Evolutionary conservation across 164 flowering plant species (phyloP).

Genomic region (Nymphaea colorata): DNA sequence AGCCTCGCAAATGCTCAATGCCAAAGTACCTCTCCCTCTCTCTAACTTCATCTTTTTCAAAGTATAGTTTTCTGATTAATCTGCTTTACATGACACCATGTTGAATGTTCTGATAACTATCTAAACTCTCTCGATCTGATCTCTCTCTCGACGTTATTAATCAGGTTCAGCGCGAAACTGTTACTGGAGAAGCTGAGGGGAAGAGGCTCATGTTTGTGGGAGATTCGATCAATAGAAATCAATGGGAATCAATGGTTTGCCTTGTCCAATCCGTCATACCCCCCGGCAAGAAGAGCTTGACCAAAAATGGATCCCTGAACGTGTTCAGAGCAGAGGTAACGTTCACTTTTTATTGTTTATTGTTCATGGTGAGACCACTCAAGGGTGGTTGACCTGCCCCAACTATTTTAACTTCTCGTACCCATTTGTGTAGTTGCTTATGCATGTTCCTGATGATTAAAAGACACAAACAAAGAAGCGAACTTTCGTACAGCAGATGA

Average conservation of each 20-base stretch:
- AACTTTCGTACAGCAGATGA: no score
- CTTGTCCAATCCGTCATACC: constrained; percentile 72
- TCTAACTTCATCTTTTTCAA: background rate
- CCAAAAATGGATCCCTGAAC: constrained; percentile 62
- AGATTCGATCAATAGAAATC: constrained; percentile 90
- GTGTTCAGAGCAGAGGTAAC: constrained; percentile 71
- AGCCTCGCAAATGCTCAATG: constrained; percentile 72
- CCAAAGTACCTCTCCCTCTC: constrained; percentile 22
- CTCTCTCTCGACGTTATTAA: no score
- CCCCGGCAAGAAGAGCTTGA: constrained; percentile 59
- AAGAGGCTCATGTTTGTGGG: constrained; percentile 94
- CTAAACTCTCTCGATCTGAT: no score
- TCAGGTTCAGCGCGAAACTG: constrained; percentile 62
- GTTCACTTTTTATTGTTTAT: background rate
- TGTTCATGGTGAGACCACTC: background rate
- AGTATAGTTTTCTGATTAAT: background rate
- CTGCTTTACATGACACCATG: background rate
- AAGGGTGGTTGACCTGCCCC: background rate
- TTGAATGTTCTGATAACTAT: no score
- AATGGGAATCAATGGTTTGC: constrained; percentile 99
- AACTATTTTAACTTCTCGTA: background rate
- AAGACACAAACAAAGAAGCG: no score
- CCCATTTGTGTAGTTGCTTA: background rate
- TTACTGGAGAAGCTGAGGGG: constrained; percentile 73
- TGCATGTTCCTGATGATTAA: no score